Base-by-base conservation (phyloP, 2,329 filamentous ascomycete genomes). In the Lasiodiplodia sp. region DNA sequence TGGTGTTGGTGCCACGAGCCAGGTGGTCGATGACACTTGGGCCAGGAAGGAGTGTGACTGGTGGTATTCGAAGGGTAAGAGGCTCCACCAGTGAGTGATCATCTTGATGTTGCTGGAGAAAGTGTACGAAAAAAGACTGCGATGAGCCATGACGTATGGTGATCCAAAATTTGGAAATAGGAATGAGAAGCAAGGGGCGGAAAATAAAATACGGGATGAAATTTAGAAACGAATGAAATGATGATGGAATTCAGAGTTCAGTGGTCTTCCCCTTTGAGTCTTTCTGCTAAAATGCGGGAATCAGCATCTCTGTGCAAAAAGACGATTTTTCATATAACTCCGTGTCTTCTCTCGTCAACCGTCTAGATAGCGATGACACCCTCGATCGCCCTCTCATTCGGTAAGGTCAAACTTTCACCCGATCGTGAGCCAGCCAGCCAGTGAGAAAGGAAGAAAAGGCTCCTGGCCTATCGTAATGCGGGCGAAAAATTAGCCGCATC, bases 61-160 rank as follows among this genome's bases (percentile, higher is more conserved):
- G 75, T 91, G 89, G 89, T 90, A 86, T 86, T 80, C 81, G 14
- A 83, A 84, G 69, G 83, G 85, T 23, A 76, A 81, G 68, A 70
- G 67, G 55, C 60, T 68, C 23, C 67, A 68, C 47, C 67, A 68
- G 52, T 68, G 37, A 53, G 40, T 14, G 23, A 18, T 25, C 25
- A 23, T 16, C 25, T 7, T 1, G 5, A 6, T 12, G 23, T 3
- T 31, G 28, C 10, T 21, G 53, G 18, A 18, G 10, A 14, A n/a
- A 11, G 16, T 16, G 23, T n/a, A 14, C 34, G 16, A 16, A 21
- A 25, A 16, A 31, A 21, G 31, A 21, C 28, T 25, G 6, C n/a
- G 11, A 63, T 51, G n/a, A 64, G 28, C 37, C 2, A 64, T 25
- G 60, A 52, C 44, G 10, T 14, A 25, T 4, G 21, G 6, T 47